Evolutionary conservation across 2,329 filamentous ascomycete species (phyloP).

Genomic region (Gaeumannomyces sp.): DNA sequence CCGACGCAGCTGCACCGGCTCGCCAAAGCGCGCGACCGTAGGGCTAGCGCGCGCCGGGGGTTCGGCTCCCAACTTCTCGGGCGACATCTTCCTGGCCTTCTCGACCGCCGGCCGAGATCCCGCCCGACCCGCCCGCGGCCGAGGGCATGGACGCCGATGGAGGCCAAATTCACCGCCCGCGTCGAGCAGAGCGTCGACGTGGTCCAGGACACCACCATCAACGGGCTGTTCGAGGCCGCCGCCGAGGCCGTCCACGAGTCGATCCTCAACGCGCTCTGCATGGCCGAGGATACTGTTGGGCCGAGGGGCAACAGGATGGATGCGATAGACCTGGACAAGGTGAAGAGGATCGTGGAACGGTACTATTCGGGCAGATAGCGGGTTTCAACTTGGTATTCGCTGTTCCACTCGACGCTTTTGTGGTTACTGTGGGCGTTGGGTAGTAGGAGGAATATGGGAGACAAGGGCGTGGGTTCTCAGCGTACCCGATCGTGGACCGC

Average conservation of each 20-base stretch:
- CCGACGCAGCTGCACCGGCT: conserved; percentile 30
- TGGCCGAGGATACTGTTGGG: conserved; percentile 53
- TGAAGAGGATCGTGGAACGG: conserved; percentile 19
- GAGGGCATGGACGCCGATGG: conserved; percentile 7
- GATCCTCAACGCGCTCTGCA: conserved; percentile 58
- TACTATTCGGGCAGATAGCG: conserved; percentile 4
- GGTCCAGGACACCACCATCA: conserved; percentile 53
- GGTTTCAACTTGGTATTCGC: too few species aligned
- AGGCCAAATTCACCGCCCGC: neutral
- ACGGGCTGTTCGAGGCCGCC: conserved; percentile 54
- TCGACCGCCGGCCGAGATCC: conserved; percentile 48
- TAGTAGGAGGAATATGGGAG: too few species aligned
- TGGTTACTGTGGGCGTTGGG: too few species aligned
- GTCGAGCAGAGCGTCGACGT: neutral
- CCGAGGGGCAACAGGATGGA: conserved; percentile 32
- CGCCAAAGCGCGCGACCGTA: conserved; percentile 40
- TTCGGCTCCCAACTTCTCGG: conserved; percentile 54
- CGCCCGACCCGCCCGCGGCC: conserved; percentile 33
- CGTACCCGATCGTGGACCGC: too few species aligned
- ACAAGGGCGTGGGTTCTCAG: too few species aligned
- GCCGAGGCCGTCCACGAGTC: conserved; percentile 60
- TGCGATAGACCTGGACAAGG: conserved; percentile 11
- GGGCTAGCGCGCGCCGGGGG: conserved; percentile 56
- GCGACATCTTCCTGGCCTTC: conserved; percentile 62
- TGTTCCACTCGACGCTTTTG: too few species aligned